These are phyloP conservation scores for Colletotrichum echinochloae DNA, from an alignment of 2,329 filamentous ascomycete species.

Conservation along the genomic window DNA sequence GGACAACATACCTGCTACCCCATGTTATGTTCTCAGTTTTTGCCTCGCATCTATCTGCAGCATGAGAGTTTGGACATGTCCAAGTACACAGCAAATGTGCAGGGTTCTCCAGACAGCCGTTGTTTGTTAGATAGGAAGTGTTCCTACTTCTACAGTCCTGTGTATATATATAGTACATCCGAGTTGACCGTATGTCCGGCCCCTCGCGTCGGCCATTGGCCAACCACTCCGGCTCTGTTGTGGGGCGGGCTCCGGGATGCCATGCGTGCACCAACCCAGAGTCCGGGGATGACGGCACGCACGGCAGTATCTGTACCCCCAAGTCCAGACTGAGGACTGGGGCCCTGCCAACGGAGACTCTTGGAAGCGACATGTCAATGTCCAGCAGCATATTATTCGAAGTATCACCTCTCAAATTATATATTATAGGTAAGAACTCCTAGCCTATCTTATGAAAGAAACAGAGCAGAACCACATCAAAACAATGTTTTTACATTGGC, in stretches of 20 bases:
- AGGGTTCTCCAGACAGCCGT: conserved; percentile 23
- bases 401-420: conserved; percentile 24
- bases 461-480: background rate
- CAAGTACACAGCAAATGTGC: conserved; percentile 2
- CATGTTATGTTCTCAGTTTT: background rate
- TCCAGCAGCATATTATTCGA: background rate
- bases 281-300: background rate
- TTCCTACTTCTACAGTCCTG: conserved; percentile 5
- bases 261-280: conserved; percentile 14
- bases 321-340: background rate
- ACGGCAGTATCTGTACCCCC: background rate
- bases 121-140: conserved; percentile 12
- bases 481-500: conserved; percentile 12
- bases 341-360: no score
- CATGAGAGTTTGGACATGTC: conserved; percentile 23
- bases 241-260: conserved; percentile 5
- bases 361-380: background rate
- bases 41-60: conserved; percentile 14
- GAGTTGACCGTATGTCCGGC: conserved; percentile 21
- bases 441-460: background rate
- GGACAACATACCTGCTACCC: background rate
- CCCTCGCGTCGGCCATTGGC: conserved; percentile 18
- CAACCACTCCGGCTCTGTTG: conserved; percentile 28
- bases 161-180: background rate
- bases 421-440: conserved; percentile 30